phyloP scores from a whole-genome alignment of 257 asterid species.

The Linaria vulgaris region DNA sequence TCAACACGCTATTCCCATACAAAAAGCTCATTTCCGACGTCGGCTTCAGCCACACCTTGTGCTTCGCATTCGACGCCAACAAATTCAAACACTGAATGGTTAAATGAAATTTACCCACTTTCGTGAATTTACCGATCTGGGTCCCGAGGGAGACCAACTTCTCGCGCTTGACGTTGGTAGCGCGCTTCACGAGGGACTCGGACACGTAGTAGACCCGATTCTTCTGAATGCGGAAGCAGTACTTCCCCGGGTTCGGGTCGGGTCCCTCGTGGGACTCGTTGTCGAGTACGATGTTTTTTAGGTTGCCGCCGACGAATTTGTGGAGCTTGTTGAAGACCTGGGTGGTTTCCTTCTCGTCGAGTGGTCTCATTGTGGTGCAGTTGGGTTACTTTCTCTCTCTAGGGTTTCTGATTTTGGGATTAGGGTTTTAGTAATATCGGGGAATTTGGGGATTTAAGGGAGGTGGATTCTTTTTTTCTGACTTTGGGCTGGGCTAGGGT shows the following conservation, averaged over 20 bases:
- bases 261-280: conserved; percentile 86
- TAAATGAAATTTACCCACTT: conserved; percentile 62
- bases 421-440: conserved; percentile 14
- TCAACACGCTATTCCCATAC: conserved; percentile 82
- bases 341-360: conserved; percentile 84
- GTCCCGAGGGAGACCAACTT: conserved; percentile 71
- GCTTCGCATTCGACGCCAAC: conserved; percentile 75
- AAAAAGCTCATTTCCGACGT: conserved; percentile 81
- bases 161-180: conserved; percentile 85
- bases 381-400: background rate
- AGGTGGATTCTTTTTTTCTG: background rate
- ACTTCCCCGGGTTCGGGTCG: conserved; percentile 61
- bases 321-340: conserved; percentile 76
- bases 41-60: conserved; percentile 90
- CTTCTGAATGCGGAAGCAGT: conserved; percentile 88
- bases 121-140: conserved; percentile 80
- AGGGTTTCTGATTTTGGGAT: conserved; percentile 12
- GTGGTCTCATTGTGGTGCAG: conserved; percentile 54
- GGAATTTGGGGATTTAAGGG: conserved; percentile 4
- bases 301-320: conserved; percentile 84
- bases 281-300: conserved; percentile 66
- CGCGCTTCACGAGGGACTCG: conserved; percentile 77
- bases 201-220: conserved; percentile 80
- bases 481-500: conserved; percentile 1
- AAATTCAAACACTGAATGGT: conserved; percentile 64